Percentiles rank a stretch among this genome's conserved stretches.
Evolutionary conservation across 108 stramenopile species (phyloP).

Genomic region (Chaetoceros muelleri): DNA sequence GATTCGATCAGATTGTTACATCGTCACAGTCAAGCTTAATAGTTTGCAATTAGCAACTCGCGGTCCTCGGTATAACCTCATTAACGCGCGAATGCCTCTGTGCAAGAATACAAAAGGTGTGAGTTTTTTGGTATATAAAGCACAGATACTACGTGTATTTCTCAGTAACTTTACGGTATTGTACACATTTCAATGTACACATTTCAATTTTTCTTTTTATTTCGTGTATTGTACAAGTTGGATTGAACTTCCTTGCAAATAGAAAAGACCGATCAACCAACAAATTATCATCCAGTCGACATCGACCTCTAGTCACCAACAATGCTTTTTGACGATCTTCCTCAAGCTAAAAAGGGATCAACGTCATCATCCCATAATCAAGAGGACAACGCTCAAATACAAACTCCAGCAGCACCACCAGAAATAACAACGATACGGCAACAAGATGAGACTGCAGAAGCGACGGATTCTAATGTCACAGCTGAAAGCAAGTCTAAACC

Average conservation of each 20-base stretch:
- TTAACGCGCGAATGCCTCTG: background rate
- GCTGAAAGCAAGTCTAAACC: background rate
- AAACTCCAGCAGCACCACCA: too few species aligned
- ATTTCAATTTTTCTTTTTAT: too few species aligned
- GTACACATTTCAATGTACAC: too few species aligned
- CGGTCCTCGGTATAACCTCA: background rate
- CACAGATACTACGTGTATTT: too few species aligned
- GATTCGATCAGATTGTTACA: background rate
- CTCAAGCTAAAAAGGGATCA: background rate
- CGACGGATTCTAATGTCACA: background rate
- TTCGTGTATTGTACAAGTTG: too few species aligned
- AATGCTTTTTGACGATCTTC: background rate
- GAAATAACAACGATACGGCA: background rate
- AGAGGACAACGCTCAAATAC: too few species aligned
- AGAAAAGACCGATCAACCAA: too few species aligned
- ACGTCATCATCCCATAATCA: background rate
- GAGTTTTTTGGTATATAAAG: too few species aligned
- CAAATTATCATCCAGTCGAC: too few species aligned
- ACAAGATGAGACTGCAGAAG: background rate
- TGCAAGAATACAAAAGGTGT: background rate
- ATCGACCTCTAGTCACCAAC: too few species aligned
- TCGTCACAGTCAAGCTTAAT: background rate
- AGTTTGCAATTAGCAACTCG: background rate
- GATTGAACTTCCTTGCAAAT: too few species aligned
- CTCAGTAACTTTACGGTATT: too few species aligned